phyloP scores from a whole-genome alignment of 495 filamentous ascomycete genomes.

The Tuber aestivum region DNA sequence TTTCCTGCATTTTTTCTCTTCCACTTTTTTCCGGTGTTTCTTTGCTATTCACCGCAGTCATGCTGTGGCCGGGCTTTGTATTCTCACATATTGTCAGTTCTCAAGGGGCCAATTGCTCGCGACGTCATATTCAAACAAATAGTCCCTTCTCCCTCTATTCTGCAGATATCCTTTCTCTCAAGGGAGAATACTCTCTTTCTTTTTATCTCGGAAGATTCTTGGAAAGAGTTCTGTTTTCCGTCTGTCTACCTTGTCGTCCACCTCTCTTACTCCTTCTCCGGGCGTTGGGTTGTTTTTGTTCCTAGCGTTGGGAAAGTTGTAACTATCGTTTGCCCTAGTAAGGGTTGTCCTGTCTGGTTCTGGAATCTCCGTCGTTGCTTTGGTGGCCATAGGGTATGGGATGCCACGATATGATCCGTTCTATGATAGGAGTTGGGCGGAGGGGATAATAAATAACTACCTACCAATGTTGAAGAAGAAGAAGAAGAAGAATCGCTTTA shows the following conservation, averaged over 20 bases:
- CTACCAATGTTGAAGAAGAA: too few species aligned
- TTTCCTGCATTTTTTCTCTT: background rate
- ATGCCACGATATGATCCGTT: background rate
- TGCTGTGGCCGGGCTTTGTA: background rate
- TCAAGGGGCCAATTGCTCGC: background rate
- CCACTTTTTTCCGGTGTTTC: background rate
- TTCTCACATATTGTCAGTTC: background rate
- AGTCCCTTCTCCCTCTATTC: background rate
- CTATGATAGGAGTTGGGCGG: background rate
- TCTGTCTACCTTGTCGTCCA: background rate
- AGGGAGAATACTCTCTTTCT: background rate
- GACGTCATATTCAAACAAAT: background rate
- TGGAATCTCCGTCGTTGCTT: background rate
- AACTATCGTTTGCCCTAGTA: background rate
- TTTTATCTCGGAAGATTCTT: background rate
- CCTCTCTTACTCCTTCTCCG: background rate
- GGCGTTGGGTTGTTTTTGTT: background rate
- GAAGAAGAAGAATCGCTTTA: background rate
- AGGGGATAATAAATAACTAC: background rate
- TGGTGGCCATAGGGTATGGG: background rate
- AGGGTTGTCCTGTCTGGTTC: background rate
- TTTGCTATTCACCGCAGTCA: background rate
- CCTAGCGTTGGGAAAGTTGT: background rate
- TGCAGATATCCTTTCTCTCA: background rate
- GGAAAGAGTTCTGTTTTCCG: background rate